Evolutionary conservation across 2,329 filamentous ascomycete genomes (phyloP).

Genomic region (Bretziella fagacearum): DNA sequence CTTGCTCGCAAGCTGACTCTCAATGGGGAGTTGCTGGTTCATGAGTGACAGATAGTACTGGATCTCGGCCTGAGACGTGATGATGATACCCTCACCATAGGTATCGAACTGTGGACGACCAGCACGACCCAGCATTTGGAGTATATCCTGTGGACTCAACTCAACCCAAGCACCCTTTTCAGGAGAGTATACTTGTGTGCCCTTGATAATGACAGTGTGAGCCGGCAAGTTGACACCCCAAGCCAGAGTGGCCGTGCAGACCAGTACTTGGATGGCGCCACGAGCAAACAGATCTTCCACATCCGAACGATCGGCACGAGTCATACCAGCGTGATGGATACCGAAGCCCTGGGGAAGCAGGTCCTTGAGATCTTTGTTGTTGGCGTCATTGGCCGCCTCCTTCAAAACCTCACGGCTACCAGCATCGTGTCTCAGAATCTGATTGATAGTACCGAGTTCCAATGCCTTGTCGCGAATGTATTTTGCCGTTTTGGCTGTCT

Average conservation of each 20-base stretch:
- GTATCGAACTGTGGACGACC: slow-evolving; percentile 94
- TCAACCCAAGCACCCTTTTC: slow-evolving; percentile 99
- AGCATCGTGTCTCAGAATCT: slow-evolving; percentile 84
- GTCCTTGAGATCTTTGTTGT: slow-evolving; percentile 81
- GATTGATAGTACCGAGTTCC: slow-evolving; percentile 92
- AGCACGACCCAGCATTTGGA: slow-evolving; percentile 96
- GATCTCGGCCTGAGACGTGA: slow-evolving; percentile 86
- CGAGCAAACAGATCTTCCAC: slow-evolving; percentile 90
- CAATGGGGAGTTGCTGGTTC: slow-evolving; percentile 94
- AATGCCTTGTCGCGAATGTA: slow-evolving; percentile 93
- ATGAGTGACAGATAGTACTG: slow-evolving; percentile 94
- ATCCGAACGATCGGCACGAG: slow-evolving; percentile 77
- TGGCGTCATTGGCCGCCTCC: slow-evolving; percentile 66
- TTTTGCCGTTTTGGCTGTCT: slow-evolving; percentile 92
- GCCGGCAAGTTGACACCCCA: slow-evolving; percentile 98
- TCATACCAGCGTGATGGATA: slow-evolving; percentile 98
- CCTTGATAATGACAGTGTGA: slow-evolving; percentile 97
- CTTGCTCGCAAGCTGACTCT: slow-evolving; percentile 86
- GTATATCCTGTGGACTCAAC: slow-evolving; percentile 86
- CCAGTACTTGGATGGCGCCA: slow-evolving; percentile 82
- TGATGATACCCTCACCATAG: slow-evolving; percentile 96
- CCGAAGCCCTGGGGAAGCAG: slow-evolving; percentile 91
- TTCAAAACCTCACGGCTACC: slow-evolving; percentile 77
- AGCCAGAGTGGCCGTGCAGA: slow-evolving; percentile 92
- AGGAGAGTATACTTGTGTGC: slow-evolving; percentile 92